Conservation (phyloP, 768 basidiomycete genomes). For the Clavaria fumosa region DNA sequence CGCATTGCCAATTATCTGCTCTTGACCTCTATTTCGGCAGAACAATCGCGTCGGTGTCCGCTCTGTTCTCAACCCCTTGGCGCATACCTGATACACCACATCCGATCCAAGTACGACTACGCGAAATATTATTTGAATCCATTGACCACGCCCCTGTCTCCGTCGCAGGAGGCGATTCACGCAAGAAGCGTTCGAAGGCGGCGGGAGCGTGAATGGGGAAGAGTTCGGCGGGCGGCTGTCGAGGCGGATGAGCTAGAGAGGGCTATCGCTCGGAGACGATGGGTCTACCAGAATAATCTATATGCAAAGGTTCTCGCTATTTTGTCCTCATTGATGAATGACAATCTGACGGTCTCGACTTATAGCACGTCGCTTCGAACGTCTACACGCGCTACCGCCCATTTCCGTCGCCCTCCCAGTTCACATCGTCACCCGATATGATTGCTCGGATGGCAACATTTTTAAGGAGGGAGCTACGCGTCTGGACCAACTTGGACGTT, state of each 20-base stretch:
- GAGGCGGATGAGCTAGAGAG: constrained; percentile 59
- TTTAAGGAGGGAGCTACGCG: constrained; percentile 68
- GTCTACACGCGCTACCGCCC: constrained; percentile 76
- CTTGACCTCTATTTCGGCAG: constrained; percentile 21
- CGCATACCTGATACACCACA: constrained; percentile 63
- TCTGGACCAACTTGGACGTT: constrained; percentile 83
- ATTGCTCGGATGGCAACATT: constrained; percentile 68
- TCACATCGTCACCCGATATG: constrained; percentile 59
- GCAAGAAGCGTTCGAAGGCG: constrained; percentile 17
- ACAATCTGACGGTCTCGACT: constrained; percentile 4
- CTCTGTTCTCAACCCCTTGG: constrained; percentile 56
- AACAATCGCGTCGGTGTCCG: constrained; percentile 67
- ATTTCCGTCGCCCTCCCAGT: constrained; percentile 75
- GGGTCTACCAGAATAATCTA: constrained; percentile 66
- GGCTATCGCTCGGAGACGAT: constrained; percentile 55
- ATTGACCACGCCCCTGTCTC: constrained; percentile 21
- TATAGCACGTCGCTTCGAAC: constrained; percentile 84
- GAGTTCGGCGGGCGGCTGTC: constrained; percentile 32
- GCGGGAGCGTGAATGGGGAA: constrained; percentile 41
- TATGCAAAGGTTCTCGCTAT: constrained; percentile 63
- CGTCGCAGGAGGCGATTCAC: constrained; percentile 1
- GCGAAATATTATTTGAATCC: constrained; percentile 68
- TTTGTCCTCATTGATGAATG: constrained; percentile 4
- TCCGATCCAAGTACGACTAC: constrained; percentile 67
- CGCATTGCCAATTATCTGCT: background rate